phyloP scores from a whole-genome alignment of 345 rosid genomes.

The Eucalyptus lansdowneana region DNA sequence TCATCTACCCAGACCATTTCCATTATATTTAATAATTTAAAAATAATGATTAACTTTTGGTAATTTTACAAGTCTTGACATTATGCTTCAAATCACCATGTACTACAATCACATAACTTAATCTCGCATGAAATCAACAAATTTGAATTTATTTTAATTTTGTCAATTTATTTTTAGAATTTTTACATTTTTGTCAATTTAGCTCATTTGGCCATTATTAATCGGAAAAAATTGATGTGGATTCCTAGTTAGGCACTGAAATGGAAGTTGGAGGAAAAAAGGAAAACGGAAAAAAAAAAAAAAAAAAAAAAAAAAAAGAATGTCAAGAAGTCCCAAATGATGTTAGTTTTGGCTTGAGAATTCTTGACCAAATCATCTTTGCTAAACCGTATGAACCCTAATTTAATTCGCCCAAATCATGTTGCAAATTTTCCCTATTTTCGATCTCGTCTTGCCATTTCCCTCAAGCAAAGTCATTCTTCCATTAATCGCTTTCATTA shows the following conservation, averaged over 20 bases:
- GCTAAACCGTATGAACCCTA: not conserved
- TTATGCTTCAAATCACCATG: no score
- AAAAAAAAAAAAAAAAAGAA: rapidly evolving
- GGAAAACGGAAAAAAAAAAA: no score
- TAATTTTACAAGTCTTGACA: not conserved
- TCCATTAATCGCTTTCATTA: not conserved
- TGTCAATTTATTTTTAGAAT: no score
- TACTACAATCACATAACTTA: no score
- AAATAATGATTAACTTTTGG: not conserved
- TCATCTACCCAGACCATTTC: not conserved
- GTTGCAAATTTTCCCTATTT: not conserved
- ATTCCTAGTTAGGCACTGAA: no score
- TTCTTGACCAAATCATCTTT: not conserved
- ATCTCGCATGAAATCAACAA: rapidly evolving
- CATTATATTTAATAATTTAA: not conserved
- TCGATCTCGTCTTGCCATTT: not conserved
- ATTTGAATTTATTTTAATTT: no score
- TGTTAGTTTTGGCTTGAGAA: not conserved
- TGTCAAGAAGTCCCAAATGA: not conserved
- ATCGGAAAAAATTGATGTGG: no score
- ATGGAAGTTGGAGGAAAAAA: not conserved
- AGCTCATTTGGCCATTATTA: no score
- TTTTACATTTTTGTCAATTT: no score
- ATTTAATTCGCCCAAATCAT: not conserved
- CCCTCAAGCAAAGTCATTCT: not conserved